Conservation (phyloP, 306 rosid genomes). For the Herpetospermum pedunculosum region DNA sequence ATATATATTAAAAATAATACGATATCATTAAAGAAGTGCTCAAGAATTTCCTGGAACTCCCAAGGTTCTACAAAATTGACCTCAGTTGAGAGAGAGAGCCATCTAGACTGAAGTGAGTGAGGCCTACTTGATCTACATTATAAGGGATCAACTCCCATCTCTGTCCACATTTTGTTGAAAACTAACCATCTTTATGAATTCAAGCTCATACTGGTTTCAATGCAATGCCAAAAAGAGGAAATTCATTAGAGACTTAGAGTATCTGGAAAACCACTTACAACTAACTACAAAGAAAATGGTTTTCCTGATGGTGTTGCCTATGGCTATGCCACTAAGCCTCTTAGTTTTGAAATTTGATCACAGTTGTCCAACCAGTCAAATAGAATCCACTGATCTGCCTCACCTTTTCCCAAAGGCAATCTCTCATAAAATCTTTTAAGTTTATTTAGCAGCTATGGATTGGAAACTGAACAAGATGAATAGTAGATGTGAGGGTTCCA, state of each 20-base stretch:
- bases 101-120: background rate
- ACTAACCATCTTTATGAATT: background rate
- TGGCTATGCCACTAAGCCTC: background rate
- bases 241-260: background rate
- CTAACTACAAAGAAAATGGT: background rate
- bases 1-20: too few relatives aligned
- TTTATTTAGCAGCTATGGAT: background rate
- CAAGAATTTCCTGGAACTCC: background rate
- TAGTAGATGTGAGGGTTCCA: background rate
- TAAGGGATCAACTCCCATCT: background rate
- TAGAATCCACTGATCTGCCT: background rate
- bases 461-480: background rate
- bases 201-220: background rate
- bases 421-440: background rate
- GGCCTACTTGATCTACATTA: background rate
- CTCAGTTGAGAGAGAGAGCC: background rate
- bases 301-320: background rate
- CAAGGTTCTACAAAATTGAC: background rate
- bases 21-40: too few relatives aligned
- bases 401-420: background rate
- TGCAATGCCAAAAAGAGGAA: background rate
- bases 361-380: background rate
- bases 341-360: background rate
- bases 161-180: background rate
- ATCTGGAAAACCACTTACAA: background rate